These are phyloP conservation scores for Leccinellum albellum DNA, from an alignment of 768 basidiomycete genomes.

Conservation along the genomic window DNA sequence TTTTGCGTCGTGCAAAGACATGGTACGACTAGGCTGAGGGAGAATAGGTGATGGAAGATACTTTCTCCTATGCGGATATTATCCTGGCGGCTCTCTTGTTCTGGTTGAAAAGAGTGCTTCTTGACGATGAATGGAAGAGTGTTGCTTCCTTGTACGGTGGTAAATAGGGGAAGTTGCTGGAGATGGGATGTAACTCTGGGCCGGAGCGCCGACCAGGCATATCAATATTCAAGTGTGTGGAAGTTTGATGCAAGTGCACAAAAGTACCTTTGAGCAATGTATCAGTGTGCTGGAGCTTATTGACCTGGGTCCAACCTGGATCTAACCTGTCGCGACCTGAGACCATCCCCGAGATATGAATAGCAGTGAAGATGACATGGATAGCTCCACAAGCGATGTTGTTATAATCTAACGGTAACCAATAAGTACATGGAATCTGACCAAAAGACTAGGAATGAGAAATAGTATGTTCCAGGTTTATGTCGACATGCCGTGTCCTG, in stretches of 20 bases:
- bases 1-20: conserved; percentile 2
- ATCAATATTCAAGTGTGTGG: too few relatives aligned
- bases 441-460: neutral
- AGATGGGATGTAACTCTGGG: conserved; percentile 25
- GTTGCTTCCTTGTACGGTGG: conserved; percentile 24
- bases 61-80: conserved; percentile 30
- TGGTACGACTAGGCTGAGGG: conserved; percentile 25
- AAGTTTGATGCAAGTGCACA: too few relatives aligned
- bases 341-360: too few relatives aligned
- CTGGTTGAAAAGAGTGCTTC: conserved; percentile 16
- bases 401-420: neutral
- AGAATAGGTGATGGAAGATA: conserved; percentile 29
- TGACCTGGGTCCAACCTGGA: too few relatives aligned
- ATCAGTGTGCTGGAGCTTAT: too few relatives aligned
- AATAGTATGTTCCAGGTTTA: conserved; percentile 46
- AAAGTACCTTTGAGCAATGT: too few relatives aligned
- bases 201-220: too few relatives aligned
- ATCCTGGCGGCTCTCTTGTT: conserved; percentile 13
- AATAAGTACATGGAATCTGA: neutral
- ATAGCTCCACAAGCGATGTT: neutral
- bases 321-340: too few relatives aligned
- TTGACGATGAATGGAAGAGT: conserved; percentile 25
- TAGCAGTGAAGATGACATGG: neutral
- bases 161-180: conserved; percentile 24
- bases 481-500: conserved; percentile 65